Evolutionary conservation across 371 early-diverging fungal genomes (phyloP).

Genomic region (Rhizopus sp.): DNA sequence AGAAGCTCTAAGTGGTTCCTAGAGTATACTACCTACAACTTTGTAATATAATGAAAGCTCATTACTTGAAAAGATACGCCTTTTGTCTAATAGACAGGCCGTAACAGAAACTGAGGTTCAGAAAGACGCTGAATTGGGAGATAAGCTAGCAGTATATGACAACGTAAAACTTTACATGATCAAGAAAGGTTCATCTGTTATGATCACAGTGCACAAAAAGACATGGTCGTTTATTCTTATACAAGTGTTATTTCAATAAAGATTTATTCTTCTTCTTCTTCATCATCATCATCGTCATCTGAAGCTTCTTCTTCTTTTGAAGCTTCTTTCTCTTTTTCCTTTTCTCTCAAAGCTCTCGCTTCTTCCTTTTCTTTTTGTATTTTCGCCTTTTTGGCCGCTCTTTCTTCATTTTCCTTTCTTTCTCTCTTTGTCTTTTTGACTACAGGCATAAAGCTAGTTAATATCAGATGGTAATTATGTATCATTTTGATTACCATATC

Average conservation of each 20-base stretch:
- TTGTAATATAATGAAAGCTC: no score
- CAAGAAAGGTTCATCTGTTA: no score
- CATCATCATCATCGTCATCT: constrained; percentile 35
- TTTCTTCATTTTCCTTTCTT: constrained; percentile 56
- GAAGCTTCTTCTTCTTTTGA: constrained; percentile 39
- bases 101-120: no score
- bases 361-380: constrained; percentile 65
- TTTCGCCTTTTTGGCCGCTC: not conserved
- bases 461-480: not conserved
- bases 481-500: constrained; percentile 45
- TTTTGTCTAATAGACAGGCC: no score
- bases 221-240: no score
- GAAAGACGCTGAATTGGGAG: no score
- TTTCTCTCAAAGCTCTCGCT: constrained; percentile 44
- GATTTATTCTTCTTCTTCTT: constrained; percentile 13
- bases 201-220: no score
- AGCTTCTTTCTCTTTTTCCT: constrained; percentile 33
- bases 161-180: no score
- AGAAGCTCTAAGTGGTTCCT: no score
- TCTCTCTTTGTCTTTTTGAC: constrained; percentile 76
- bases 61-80: no score
- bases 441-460: constrained; percentile 25
- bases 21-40: no score
- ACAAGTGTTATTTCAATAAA: constrained; percentile 1
- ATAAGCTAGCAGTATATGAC: no score